Evolutionary conservation across 495 filamentous ascomycete species (phyloP).

Genomic region (Hypoxylon perforatum): DNA sequence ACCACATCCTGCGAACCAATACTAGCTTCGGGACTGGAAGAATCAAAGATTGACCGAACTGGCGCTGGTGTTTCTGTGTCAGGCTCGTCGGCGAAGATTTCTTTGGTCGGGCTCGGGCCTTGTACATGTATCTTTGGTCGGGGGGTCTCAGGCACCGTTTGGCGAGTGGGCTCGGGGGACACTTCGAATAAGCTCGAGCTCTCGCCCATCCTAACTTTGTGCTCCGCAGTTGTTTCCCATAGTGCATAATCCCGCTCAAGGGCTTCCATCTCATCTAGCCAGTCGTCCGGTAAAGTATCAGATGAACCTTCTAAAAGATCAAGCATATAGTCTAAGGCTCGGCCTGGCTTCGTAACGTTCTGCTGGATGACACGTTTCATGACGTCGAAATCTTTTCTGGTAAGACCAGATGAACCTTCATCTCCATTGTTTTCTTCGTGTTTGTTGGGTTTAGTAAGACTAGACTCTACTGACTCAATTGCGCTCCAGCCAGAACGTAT

Average conservation of each 20-base stretch:
- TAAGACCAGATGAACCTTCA: slow-evolving; percentile 39
- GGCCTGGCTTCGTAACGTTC: slow-evolving; percentile 76
- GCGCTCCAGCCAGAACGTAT: slow-evolving; percentile 71
- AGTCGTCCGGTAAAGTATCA: slow-evolving; percentile 85
- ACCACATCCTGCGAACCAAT: not conserved
- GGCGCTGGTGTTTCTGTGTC: slow-evolving; percentile 3
- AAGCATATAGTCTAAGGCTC: slow-evolving; percentile 81
- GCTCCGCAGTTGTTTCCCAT: slow-evolving; percentile 70
- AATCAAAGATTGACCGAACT: not conserved
- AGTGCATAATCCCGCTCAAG: slow-evolving; percentile 82
- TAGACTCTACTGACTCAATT: slow-evolving; percentile 53
- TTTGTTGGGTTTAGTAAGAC: slow-evolving; percentile 25
- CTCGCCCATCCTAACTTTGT: slow-evolving; percentile 51
- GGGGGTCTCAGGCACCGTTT: slow-evolving; percentile 25
- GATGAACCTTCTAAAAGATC: slow-evolving; percentile 83
- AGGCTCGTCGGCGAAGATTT: slow-evolving; percentile 24
- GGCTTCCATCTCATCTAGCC: slow-evolving; percentile 85
- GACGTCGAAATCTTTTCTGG: slow-evolving; percentile 66
- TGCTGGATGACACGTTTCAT: slow-evolving; percentile 72
- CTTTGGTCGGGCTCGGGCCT: slow-evolving; percentile 34
- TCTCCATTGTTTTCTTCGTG: not conserved
- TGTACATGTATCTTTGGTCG: slow-evolving; percentile 34
- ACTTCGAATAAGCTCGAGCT: slow-evolving; percentile 25
- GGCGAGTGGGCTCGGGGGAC: slow-evolving; percentile 6
- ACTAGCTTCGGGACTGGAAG: slow-evolving; percentile 2